These are phyloP conservation scores for Scutellaria barbata DNA, from an alignment of 257 asterid genomes.

Conservation along the genomic window DNA sequence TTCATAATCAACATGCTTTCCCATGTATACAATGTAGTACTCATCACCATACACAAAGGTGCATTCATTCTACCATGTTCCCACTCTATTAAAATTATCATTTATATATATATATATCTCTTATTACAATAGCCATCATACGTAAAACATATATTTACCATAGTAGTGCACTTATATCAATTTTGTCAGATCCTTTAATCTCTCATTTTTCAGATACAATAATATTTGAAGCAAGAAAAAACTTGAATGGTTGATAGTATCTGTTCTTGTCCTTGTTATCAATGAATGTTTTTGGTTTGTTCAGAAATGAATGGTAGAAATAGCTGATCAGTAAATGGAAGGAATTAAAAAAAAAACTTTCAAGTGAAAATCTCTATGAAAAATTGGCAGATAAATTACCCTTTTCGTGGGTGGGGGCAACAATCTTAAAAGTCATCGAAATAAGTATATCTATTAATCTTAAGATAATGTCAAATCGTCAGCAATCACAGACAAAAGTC, in stretches of 20 bases:
- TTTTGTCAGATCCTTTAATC: background rate
- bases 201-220: background rate
- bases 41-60: too few species aligned
- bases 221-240: background rate
- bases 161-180: background rate
- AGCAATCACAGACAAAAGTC: background rate
- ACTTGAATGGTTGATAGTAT: background rate
- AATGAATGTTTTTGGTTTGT: too few species aligned
- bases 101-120: too few species aligned
- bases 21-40: background rate
- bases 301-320: background rate
- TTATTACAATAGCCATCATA: too few species aligned
- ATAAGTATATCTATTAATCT: background rate
- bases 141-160: too few species aligned
- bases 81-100: background rate
- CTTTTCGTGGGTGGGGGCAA: background rate
- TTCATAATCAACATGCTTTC: background rate
- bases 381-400: background rate
- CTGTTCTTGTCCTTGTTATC: too few species aligned
- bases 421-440: constrained; percentile 13
- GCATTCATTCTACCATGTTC: too few species aligned
- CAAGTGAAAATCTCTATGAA: background rate
- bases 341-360: background rate
- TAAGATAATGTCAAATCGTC: background rate
- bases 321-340: background rate